Evolutionary conservation across 2,329 filamentous ascomycete species (phyloP), one percentile per base, ranked within the genome.

Genomic region (Xylariomycetidae sp.): DNA sequence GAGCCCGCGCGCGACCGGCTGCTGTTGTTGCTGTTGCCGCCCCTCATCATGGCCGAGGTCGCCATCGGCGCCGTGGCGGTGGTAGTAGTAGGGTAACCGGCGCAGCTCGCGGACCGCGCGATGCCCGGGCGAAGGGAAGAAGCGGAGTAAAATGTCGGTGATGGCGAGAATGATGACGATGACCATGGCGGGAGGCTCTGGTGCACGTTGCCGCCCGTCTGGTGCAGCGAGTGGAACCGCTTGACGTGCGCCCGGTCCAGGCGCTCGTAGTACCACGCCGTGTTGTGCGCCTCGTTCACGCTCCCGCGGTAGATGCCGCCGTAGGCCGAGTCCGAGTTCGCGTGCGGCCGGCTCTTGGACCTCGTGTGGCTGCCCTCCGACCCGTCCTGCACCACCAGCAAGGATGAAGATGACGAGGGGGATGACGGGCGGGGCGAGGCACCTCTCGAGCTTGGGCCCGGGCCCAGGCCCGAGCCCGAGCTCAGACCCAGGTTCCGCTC

Each of bases 191-290:
- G 11, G 20, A 20, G 15, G 14, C 16, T 16, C 23, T 34, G 37
- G 15, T n/a, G n/a, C n/a, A n/a, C n/a, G n/a, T n/a, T n/a, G n/a
- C n/a, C n/a, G n/a, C n/a, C n/a, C n/a, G n/a, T n/a, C n/a, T n/a
- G n/a, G n/a, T n/a, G n/a, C n/a, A 40, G 13, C 30, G 36, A 36
- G 29, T 39, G 34, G 34, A 37, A 37, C 16, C 31, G 35, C 20
- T 36, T 37, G 10, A 36, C 23, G 29, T 42, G 36, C 20, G 36
- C 33, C 5, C 30, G 37, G 36, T 48, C 48, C 6, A 49, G 38
- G 8, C 40, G 34, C 36, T 49, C 46, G 38, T 51, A 51, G 31
- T 44, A 41, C 45, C 45, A 48, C 1, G 42, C 30, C 13, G 32
- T 27, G 28, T 34, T 39, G 13, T 37, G 32, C 13, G 49, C 45